Evolutionary conservation across 768 basidiomycete genomes (phyloP), one percentile per base, ranked within the genome.

Genomic region (Favolaschia claudopus): DNA sequence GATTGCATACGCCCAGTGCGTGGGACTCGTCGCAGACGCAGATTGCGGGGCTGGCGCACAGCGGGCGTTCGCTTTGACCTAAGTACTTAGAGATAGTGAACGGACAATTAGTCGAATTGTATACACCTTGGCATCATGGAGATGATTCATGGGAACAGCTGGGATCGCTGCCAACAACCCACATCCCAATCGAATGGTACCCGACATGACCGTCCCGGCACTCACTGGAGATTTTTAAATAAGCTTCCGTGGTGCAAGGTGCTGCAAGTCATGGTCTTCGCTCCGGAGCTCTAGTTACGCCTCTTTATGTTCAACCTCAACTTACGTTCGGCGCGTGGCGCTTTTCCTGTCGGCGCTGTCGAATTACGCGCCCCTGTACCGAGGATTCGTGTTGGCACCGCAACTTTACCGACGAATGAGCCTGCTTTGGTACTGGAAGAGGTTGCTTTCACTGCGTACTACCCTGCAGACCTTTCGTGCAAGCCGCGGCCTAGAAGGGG

Each of bases 371-470:
- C 82, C n/a, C 75, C 82, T 38, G 77, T 84, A 29, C 74, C 76
- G 34, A 45, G 75, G 17, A 71, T 70, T 36, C 39, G 70, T 8
- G 67, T 86, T 44, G 82, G 87, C 29, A 68, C 67, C 52, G 72
- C 76, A 28, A 83, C 75, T 65, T 72, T 80, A 32, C 71, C 57
- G 45, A 63, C 60, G 46, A 70, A 49, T 34, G 71, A 74, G 19
- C 76, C 78, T 20, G 86, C 85, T 0, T 71, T 91, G 28, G 64
- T 74, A 29, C 76, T 91, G 7, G 82, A 87, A 34, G 86, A 91
- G 69, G 79, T 89, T 28, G 80, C 81, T 0, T 91, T 88, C 65
- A 88, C 84, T 27, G 82, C 79, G 1, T 90, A 82, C 68, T 91
- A 91, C 67, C 89, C 89, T 27, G 81, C 86, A 8, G 77, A 83